Percentiles rank a stretch among this genome's conserved stretches.
phyloP scores from a whole-genome alignment of 441 rosid genomes.

The Gossypium aridum region DNA sequence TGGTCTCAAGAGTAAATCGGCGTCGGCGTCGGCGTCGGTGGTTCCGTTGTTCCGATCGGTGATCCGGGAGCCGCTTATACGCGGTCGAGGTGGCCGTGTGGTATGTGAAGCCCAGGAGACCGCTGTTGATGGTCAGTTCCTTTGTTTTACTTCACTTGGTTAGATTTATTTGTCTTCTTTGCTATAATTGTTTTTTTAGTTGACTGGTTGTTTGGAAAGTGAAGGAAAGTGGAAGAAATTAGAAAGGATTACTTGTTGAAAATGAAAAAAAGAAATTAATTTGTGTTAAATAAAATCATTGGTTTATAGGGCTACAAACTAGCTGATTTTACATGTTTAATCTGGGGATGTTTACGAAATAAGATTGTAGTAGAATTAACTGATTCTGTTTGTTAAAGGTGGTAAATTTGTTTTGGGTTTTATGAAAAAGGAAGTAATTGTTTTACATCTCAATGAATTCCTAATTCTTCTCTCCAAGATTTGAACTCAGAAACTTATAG shows the following conservation, averaged over 20 bases:
- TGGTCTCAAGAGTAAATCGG: constrained; percentile 42
- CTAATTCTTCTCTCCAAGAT: background rate
- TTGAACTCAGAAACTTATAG: background rate
- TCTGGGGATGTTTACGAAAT: background rate
- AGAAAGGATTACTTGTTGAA: background rate
- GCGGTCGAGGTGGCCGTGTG: constrained; percentile 29
- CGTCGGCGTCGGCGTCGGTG: background rate
- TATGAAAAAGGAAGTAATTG: background rate
- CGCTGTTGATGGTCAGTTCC: constrained; percentile 55
- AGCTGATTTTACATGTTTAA: background rate
- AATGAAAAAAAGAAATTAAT: background rate
- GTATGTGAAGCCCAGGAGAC: constrained; percentile 73
- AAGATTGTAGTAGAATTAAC: background rate
- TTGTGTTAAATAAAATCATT: background rate
- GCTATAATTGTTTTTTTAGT: background rate
- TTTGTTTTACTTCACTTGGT: background rate
- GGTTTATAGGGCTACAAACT: background rate
- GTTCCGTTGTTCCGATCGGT: constrained; percentile 27
- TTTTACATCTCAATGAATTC: background rate
- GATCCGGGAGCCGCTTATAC: constrained; percentile 7
- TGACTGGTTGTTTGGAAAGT: background rate
- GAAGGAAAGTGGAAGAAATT: background rate
- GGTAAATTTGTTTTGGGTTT: background rate
- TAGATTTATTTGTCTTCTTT: background rate
- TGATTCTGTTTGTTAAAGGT: background rate